These are phyloP conservation scores for Nakazawaea holstii DNA, from an alignment of 805 yeast genomes.

Conservation along the genomic window DNA sequence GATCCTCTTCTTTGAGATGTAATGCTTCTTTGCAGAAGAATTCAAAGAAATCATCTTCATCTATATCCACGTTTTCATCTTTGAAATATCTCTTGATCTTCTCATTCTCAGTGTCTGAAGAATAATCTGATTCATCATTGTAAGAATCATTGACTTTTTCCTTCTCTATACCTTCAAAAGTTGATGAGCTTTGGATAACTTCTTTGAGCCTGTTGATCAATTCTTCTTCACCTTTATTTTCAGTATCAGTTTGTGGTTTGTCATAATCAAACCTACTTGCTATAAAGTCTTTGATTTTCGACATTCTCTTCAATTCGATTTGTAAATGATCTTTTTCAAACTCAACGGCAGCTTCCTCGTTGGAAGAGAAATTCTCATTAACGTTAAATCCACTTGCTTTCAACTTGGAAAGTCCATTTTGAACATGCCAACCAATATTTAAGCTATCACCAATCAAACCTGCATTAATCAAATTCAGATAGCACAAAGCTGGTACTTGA, in stretches of 20 bases:
- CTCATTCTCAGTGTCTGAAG: conserved; percentile 17
- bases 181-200: conserved; percentile 1
- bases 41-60: conserved; percentile 69
- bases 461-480: conserved; percentile 1
- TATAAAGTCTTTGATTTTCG: conserved; percentile 17
- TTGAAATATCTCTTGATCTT: conserved; percentile 20
- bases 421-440: conserved; percentile 20
- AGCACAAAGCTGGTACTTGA: not conserved
- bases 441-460: not conserved
- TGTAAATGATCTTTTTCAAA: conserved; percentile 21
- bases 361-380: not conserved
- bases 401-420: conserved; percentile 17
- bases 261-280: conserved; percentile 14
- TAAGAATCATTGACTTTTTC: conserved; percentile 12
- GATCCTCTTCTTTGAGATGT: conserved; percentile 38
- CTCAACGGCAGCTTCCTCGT: not conserved
- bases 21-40: conserved; percentile 52
- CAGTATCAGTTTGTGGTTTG: conserved; percentile 2
- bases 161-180: not conserved
- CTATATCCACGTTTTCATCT: conserved; percentile 37
- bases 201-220: conserved; percentile 1
- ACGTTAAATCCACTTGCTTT: not conserved
- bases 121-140: conserved; percentile 18
- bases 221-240: conserved; percentile 14
- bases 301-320: conserved; percentile 19